Evolutionary conservation across 2,329 filamentous ascomycete genomes (phyloP).

Genomic region (Leptographium flavum): DNA sequence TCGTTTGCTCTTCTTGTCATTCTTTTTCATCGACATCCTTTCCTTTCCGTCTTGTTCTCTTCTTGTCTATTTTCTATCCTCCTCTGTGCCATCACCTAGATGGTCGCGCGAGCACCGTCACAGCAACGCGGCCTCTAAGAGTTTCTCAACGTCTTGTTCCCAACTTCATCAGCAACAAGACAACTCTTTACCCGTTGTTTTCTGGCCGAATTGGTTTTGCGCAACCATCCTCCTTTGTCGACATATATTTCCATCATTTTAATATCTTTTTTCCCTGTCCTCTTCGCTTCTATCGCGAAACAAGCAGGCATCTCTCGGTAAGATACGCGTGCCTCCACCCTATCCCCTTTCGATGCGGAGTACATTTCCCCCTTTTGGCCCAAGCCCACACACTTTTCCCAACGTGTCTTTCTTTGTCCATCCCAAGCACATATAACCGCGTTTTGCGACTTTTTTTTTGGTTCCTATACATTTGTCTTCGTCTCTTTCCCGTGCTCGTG

Average conservation of each 20-base stretch:
- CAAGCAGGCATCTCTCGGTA: neutral
- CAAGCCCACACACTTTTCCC: neutral
- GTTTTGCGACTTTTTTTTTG: neutral
- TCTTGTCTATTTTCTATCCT: neutral
- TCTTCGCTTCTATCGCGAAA: neutral
- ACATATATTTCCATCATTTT: neutral
- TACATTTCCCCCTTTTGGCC: neutral
- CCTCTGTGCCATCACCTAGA: neutral
- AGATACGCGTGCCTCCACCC: neutral
- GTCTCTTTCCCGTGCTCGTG: neutral
- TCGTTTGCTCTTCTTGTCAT: constrained; percentile 22
- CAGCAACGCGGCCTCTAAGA: neutral
- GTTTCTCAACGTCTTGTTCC: neutral
- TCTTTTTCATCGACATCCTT: constrained; percentile 25
- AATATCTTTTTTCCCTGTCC: neutral
- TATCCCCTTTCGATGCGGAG: neutral
- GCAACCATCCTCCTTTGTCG: neutral
- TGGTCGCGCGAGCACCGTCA: constrained; percentile 1
- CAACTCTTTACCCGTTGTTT: neutral
- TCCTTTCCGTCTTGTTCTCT: constrained; percentile 6
- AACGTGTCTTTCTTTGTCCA: too few relatives aligned
- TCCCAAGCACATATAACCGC: neutral
- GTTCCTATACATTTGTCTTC: neutral
- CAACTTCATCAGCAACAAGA: neutral
- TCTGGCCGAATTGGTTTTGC: neutral